Evolutionary conservation across 257 asterid genomes (phyloP).

Genomic region (Orobanche coerulescens): DNA sequence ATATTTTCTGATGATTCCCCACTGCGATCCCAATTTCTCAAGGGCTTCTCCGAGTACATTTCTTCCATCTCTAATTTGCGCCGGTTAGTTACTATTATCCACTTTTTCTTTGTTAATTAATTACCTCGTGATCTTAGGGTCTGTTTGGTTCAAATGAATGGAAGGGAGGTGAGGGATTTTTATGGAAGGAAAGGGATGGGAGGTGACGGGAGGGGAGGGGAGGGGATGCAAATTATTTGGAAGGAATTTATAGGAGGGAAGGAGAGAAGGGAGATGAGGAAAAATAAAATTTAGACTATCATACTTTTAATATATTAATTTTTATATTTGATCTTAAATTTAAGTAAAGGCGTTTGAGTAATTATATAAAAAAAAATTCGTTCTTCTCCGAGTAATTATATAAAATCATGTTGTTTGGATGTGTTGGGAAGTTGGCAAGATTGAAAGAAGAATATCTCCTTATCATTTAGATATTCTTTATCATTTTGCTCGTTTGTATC

Average conservation of each 20-base stretch:
- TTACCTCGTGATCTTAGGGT: background rate
- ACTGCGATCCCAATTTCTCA: constrained; percentile 48
- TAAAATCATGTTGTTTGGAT: constrained; percentile 10
- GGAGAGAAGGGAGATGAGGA: no score
- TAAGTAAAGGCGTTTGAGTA: no score
- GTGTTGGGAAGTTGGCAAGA: constrained; percentile 6
- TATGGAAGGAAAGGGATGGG: no score
- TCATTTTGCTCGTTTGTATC: background rate
- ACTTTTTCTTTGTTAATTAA: background rate
- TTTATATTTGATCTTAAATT: no score
- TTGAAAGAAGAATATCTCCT: background rate
- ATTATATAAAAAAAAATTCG: no score
- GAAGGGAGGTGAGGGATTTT: no score
- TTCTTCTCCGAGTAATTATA: background rate
- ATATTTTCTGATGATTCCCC: constrained; percentile 42
- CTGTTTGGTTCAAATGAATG: no score
- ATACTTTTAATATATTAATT: no score
- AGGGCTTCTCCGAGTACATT: constrained; percentile 49
- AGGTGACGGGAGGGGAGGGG: no score
- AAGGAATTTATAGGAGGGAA: no score
- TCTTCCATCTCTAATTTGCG: constrained; percentile 45
- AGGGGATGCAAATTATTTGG: no score
- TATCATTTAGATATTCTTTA: background rate
- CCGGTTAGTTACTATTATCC: constrained; percentile 33
- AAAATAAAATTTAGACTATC: no score